phyloP scores from a whole-genome alignment of 495 filamentous ascomycete genomes.

The Aspergillus sparsus region DNA sequence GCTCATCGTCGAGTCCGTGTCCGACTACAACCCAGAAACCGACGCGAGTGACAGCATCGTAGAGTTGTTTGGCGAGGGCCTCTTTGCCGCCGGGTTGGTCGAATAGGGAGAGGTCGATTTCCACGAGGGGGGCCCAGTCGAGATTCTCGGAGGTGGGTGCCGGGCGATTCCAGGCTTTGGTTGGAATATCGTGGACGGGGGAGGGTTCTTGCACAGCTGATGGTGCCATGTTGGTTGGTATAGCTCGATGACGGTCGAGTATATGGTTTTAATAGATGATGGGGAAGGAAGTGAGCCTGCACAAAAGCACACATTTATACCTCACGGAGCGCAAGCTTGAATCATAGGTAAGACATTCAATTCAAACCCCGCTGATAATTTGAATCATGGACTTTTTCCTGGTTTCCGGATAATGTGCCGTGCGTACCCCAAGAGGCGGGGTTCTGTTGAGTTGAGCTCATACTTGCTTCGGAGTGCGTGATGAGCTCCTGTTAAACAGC shows the following conservation, averaged over 20 bases:
- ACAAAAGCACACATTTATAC: neutral
- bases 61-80: conserved; percentile 52
- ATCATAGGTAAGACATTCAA: neutral
- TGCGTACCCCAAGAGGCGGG: conserved; percentile 15
- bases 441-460: conserved; percentile 25
- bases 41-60: conserved; percentile 55
- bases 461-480: conserved; percentile 26
- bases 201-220: conserved; percentile 28
- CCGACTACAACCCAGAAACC: conserved; percentile 40
- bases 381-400: neutral
- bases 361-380: neutral
- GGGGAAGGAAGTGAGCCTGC: neutral
- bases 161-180: conserved; percentile 45
- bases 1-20: conserved; percentile 39
- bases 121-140: conserved; percentile 55
- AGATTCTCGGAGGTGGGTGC: conserved; percentile 33
- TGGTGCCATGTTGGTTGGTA: conserved; percentile 31
- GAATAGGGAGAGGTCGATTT: conserved; percentile 55
- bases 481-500: neutral
- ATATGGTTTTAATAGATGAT: neutral
- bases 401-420: neutral
- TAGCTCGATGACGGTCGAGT: neutral
- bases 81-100: conserved; percentile 54
- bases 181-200: conserved; percentile 16
- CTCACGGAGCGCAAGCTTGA: neutral